Percentiles rank a stretch among this genome's conserved stretches.
phyloP scores from a whole-genome alignment of 2,329 filamentous ascomycete genomes.

The Neodidymelliopsis sp. region DNA sequence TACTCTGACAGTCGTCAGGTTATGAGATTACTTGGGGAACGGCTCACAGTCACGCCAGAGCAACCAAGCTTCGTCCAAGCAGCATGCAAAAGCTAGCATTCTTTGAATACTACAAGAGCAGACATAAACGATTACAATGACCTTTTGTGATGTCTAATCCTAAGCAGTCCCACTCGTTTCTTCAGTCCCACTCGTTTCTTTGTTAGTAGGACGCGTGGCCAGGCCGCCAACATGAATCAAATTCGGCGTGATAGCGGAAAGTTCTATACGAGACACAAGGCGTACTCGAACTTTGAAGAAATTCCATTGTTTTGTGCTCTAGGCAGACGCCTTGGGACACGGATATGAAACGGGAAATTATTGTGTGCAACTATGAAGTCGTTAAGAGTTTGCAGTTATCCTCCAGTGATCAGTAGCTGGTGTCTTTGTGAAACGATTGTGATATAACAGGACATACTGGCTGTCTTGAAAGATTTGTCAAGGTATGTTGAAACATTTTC shows the following conservation, averaged over 20 bases:
- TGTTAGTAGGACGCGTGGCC: neutral
- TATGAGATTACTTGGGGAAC: neutral
- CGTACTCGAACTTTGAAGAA: no score
- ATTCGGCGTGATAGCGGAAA: neutral
- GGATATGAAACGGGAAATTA: neutral
- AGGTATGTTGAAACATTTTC: no score
- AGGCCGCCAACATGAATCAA: neutral
- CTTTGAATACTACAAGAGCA: no score
- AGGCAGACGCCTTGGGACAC: neutral
- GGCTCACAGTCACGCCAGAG: neutral
- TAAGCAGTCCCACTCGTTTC: no score
- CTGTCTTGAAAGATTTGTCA: no score
- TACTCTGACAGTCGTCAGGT: no score
- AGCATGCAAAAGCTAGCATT: neutral
- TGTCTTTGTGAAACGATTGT: neutral
- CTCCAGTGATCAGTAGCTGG: neutral
- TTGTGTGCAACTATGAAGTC: neutral
- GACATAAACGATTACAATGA: no score
- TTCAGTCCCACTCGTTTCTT: neutral
- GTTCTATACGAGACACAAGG: neutral
- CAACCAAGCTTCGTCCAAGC: neutral
- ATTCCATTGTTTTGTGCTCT: neutral
- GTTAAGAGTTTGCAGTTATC: neutral
- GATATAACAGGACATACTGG: no score
- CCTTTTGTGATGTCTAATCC: no score